Evolutionary conservation across 257 asterid genomes (phyloP).

Genomic region (Leonotis leonurus): DNA sequence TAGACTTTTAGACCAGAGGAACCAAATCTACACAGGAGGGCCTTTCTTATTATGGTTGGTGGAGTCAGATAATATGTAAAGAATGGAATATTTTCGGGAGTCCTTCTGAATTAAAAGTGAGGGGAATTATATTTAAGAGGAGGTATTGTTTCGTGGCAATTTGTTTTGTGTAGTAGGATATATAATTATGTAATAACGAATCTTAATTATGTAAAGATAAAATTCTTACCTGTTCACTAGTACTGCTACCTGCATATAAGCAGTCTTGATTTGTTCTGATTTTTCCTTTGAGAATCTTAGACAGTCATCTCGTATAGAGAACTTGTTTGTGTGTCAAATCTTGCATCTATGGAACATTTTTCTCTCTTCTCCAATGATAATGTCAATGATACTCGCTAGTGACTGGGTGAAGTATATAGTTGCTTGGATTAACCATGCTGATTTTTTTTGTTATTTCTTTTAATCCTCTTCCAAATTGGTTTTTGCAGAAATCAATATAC

Average conservation of each 20-base stretch:
- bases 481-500: conserved; percentile 74
- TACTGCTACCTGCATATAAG: background rate
- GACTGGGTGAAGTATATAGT: background rate
- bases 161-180: background rate
- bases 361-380: background rate
- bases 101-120: background rate
- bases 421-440: conserved; percentile 5
- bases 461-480: conserved; percentile 6
- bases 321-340: background rate
- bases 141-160: background rate
- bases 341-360: background rate
- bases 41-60: background rate
- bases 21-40: background rate
- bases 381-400: background rate
- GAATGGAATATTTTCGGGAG: background rate
- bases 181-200: background rate
- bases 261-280: background rate
- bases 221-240: background rate
- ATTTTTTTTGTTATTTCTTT: conserved; percentile 12
- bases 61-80: background rate
- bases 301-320: background rate
- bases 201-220: background rate
- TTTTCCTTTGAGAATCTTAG: background rate
- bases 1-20: background rate
- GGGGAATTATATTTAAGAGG: background rate